These are phyloP conservation scores for Colletotrichum eremochloae DNA, from an alignment of 2,329 filamentous ascomycete genomes.

Conservation along the genomic window DNA sequence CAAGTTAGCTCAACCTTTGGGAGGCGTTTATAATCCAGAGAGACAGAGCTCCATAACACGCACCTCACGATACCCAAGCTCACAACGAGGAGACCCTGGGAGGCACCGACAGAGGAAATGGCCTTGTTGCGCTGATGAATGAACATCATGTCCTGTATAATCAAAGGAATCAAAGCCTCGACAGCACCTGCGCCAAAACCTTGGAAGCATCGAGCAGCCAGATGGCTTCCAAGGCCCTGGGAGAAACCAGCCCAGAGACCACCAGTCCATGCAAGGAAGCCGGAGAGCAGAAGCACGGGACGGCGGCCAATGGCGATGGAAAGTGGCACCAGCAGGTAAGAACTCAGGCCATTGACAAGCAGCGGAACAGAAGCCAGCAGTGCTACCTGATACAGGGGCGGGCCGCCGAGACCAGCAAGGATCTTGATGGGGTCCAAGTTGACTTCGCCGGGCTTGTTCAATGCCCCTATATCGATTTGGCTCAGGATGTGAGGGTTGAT, in stretches of 20 bases:
- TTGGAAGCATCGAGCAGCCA: slow-evolving; percentile 52
- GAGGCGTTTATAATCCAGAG: background rate
- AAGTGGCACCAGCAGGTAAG: slow-evolving; percentile 55
- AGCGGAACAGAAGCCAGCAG: slow-evolving; percentile 53
- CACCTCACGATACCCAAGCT: slow-evolving; percentile 47
- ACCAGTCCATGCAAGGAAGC: slow-evolving; percentile 51
- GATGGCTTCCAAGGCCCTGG: slow-evolving; percentile 48
- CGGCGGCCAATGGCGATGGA: slow-evolving; percentile 54
- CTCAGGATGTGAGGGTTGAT: slow-evolving; percentile 49
- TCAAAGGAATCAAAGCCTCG: slow-evolving; percentile 54
- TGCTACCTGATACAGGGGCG: slow-evolving; percentile 49
- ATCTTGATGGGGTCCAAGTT: slow-evolving; percentile 49
- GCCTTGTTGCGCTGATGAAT: slow-evolving; percentile 54
- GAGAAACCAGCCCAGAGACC: slow-evolving; percentile 54
- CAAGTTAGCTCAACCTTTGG: slow-evolving; percentile 1
- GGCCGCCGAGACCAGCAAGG: slow-evolving; percentile 47
- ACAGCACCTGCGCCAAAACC: slow-evolving; percentile 53
- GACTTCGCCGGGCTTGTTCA: slow-evolving; percentile 39
- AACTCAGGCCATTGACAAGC: slow-evolving; percentile 52
- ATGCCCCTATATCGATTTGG: slow-evolving; percentile 43
- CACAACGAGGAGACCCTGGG: slow-evolving; percentile 49
- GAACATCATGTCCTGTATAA: slow-evolving; percentile 56
- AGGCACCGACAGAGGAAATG: slow-evolving; percentile 49
- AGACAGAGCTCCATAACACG: background rate
- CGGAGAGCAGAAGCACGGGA: slow-evolving; percentile 52